phyloP scores from a whole-genome alignment of 257 asterid species.

The Nicotiana noctiflora region DNA sequence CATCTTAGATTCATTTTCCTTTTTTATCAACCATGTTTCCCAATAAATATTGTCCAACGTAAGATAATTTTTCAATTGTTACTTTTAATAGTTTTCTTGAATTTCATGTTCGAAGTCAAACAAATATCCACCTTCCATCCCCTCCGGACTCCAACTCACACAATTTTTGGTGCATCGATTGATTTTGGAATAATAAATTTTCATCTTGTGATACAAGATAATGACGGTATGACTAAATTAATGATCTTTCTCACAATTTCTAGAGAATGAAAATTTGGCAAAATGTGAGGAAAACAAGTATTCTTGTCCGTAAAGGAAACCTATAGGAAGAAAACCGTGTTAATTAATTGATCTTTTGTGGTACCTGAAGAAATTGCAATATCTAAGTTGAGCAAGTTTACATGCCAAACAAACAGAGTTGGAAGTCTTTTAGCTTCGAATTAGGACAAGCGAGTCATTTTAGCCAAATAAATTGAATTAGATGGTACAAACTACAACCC shows the following conservation, averaged over 20 bases:
- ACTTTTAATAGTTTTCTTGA: no score
- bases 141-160: no score
- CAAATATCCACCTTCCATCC: no score
- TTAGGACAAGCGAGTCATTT: background rate
- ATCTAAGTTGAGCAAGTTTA: background rate
- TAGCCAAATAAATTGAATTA: background rate
- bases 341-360: background rate
- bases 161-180: no score
- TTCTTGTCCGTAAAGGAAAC: background rate
- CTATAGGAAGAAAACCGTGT: background rate
- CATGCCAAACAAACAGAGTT: background rate
- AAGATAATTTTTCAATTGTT: no score
- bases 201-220: no score
- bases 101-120: no score
- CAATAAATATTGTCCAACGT: background rate
- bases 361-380: background rate
- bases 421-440: background rate
- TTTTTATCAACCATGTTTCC: background rate
- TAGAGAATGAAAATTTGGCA: background rate
- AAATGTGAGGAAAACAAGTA: background rate
- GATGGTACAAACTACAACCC: background rate
- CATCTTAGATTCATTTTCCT: background rate
- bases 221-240: no score
- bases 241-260: background rate
- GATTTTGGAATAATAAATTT: no score